Evolutionary conservation across 2,329 filamentous ascomycete genomes (phyloP), one percentile per base, ranked within the genome.

Genomic region (Epichloe hybrida): DNA sequence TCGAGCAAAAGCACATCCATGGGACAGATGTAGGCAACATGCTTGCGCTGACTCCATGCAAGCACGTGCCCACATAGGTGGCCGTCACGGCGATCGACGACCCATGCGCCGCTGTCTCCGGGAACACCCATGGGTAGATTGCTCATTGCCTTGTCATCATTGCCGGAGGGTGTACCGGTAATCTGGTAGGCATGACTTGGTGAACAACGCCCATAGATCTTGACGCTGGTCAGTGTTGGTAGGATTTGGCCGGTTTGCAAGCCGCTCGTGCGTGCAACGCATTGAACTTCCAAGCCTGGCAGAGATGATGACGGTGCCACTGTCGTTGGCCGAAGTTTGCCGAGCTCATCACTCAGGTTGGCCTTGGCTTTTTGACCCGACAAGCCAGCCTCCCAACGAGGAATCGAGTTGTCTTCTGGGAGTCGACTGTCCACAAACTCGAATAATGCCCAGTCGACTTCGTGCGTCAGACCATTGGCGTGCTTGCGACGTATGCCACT

Each of bases 401-500:
- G 79, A 20, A 95, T 83, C 11, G 79, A 67, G 58, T 96, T 96
- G 53, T 80, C 76, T 0, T 77, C 72, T 3, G 91, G 86, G 12
- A 83, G 70, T 1, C 91, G 80, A 11, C 83, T 76, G 4, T 83
- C 73, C 11, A 84, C 72, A 55, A 97, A 87, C 57, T 86, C 81
- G 58, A 97, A 89, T 2, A 97, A 72, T 0, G 90, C 89, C 91
- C 91, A 97, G 65, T 97, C 91, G 44, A 97, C 89, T 65, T 97
- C 91, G 63, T 96, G 91, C 5, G 87, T 73, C 23, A 94, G 71
- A 4, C 84, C 82, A 54, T 84, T 75, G 53, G 80, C 76, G 49
- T 83, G 77, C 48, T 86, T 83, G 34, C 91, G 81, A 4, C 88
- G 81, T 52, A 97, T 85, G 6, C 91, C 91, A 21, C 89, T 95